These are phyloP conservation scores for Linaria vulgaris DNA, from an alignment of 257 asterid species.

Conservation along the genomic window DNA sequence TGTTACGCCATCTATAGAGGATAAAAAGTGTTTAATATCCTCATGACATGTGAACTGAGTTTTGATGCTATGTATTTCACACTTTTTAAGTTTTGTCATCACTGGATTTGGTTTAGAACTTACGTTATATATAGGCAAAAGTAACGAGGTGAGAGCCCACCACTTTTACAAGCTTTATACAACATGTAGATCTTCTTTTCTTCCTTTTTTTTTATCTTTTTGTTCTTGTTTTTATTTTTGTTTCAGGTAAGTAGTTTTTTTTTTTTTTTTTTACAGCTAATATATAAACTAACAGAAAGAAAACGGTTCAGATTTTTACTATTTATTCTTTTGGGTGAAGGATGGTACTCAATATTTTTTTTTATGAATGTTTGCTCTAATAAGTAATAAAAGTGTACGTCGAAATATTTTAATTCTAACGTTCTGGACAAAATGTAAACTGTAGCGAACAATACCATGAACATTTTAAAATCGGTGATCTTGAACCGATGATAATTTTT, in stretches of 20 bases:
- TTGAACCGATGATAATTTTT: too few species aligned
- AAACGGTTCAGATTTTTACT: too few species aligned
- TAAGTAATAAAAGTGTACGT: too few species aligned
- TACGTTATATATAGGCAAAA: constrained; percentile 42
- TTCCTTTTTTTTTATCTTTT: background rate
- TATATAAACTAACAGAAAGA: too few species aligned
- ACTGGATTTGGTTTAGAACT: constrained; percentile 48
- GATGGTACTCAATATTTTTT: too few species aligned
- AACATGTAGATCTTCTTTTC: background rate
- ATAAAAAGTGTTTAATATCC: background rate
- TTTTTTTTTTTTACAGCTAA: constrained; percentile 1
- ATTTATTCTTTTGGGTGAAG: too few species aligned
- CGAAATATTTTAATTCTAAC: too few species aligned
- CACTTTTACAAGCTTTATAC: constrained; percentile 27
- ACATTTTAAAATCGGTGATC: too few species aligned
- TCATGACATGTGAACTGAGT: constrained; percentile 27
- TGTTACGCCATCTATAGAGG: background rate
- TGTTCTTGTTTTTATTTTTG: background rate
- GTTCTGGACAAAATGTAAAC: too few species aligned
- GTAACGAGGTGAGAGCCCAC: constrained; percentile 38
- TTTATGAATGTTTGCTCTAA: too few species aligned
- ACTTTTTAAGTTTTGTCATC: constrained; percentile 43
- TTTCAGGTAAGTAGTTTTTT: background rate
- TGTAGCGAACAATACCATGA: too few species aligned
- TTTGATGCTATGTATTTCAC: constrained; percentile 27